Percentiles rank a stretch among this genome's conserved stretches.
These are phyloP conservation scores for Jaltomata sinuosa DNA, from an alignment of 257 asterid genomes.

Conservation along the genomic window DNA sequence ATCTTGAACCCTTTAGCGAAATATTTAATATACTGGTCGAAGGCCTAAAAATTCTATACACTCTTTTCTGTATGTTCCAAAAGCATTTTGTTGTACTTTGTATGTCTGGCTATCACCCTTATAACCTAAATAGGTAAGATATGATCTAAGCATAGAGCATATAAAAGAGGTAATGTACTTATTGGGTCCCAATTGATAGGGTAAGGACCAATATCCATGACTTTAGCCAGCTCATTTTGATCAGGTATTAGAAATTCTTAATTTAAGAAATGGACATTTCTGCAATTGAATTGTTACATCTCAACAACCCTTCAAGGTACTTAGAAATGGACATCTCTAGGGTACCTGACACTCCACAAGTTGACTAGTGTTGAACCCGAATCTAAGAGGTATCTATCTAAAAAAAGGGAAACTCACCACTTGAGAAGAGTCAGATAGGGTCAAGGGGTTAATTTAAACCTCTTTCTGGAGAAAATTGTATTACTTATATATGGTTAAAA, in stretches of 20 bases:
- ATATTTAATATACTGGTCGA: no score
- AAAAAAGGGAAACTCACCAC: neutral
- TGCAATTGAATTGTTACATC: neutral
- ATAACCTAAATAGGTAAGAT: constrained; percentile 7
- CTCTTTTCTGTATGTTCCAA: neutral
- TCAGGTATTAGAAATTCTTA: neutral
- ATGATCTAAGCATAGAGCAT: constrained; percentile 1
- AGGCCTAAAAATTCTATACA: no score
- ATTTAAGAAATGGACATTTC: neutral
- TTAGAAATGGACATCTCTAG: neutral
- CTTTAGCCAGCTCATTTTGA: neutral
- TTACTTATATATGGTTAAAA: neutral
- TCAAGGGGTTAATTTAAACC: accelerated
- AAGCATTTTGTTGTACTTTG: neutral
- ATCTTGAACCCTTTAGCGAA: no score
- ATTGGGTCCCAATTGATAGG: constrained; percentile 11
- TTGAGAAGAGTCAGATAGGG: neutral
- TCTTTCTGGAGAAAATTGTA: neutral
- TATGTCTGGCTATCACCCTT: constrained; percentile 1
- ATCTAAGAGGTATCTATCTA: no score
- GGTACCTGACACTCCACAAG: neutral
- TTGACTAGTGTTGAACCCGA: neutral
- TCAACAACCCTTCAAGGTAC: neutral
- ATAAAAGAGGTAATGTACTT: constrained; percentile 1
- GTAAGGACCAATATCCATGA: constrained; percentile 5